Evolutionary conservation across 2,329 filamentous ascomycete genomes (phyloP).

Genomic region (Tolypocladium capitatum): DNA sequence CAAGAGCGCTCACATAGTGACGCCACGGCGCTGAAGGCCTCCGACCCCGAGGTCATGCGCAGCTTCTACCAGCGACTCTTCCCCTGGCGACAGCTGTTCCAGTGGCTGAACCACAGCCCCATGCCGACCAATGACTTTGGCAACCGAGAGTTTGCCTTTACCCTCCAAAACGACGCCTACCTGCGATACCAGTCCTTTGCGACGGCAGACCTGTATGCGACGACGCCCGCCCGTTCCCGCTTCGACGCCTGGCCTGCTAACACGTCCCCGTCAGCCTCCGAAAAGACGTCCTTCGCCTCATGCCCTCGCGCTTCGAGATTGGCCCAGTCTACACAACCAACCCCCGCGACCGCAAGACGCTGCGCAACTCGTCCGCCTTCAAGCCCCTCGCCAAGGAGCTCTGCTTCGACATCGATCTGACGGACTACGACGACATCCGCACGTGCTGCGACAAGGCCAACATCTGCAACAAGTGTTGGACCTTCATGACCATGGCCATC

Average conservation of each 20-base stretch:
- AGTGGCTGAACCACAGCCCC: slow-evolving; percentile 93
- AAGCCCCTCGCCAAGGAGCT: slow-evolving; percentile 83
- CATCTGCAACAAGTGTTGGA: slow-evolving; percentile 91
- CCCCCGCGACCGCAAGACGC: slow-evolving; percentile 79
- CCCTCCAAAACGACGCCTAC: slow-evolving; percentile 83
- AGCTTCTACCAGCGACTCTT: slow-evolving; percentile 94
- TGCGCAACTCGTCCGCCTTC: slow-evolving; percentile 71
- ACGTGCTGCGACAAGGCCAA: slow-evolving; percentile 90
- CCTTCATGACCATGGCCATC: slow-evolving; percentile 95
- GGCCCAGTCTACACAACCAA: slow-evolving; percentile 94
- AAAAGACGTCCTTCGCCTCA: slow-evolving; percentile 78
- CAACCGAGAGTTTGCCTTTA: slow-evolving; percentile 92
- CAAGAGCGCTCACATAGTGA: slow-evolving; percentile 12
- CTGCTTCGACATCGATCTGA: slow-evolving; percentile 99
- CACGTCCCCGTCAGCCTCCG: slow-evolving; percentile 45
- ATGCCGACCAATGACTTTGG: slow-evolving; percentile 77
- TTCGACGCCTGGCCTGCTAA: not conserved
- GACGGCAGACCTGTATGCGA: slow-evolving; percentile 36
- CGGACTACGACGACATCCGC: slow-evolving; percentile 92
- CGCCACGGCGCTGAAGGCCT: slow-evolving; percentile 30
- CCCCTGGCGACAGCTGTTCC: slow-evolving; percentile 86
- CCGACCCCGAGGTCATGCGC: slow-evolving; percentile 74
- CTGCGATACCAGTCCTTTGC: slow-evolving; percentile 70
- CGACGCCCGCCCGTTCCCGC: not conserved
- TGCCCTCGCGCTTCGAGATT: slow-evolving; percentile 93